Base-by-base conservation (phyloP, 345 rosid genomes). In the Pelargonium nanum region DNA sequence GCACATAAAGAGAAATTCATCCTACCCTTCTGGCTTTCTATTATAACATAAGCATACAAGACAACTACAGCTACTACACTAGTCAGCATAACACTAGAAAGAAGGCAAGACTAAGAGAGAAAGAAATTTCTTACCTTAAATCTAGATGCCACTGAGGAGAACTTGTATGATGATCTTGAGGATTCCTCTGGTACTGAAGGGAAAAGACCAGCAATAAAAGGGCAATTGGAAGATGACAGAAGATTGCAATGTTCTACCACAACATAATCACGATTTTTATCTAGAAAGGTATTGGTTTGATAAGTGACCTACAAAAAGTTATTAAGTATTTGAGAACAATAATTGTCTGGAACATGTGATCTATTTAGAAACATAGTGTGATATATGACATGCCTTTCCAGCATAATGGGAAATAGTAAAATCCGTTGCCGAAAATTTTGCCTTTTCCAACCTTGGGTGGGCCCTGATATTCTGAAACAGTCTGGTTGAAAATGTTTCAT, bases 181-280 rank as follows among this genome's bases (percentile, higher is more conserved):
- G 90, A 78, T 67, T 87, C 96, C 81, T 85, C 91, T 0, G 81
- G 82, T 19, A 68, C 68, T 45, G 75, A 63, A 71, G 91, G 78
- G 76, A 87, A 89, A 73, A 89, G 91, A 63, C 88, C 83, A 78
- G 94, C 80, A 61, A 89, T 81, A 53, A 93, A 89, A 57, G 83
- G 68, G 75, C 96, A 85, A 63, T 77, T 80, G 63, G 99, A 93
- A 70, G 96, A 93, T 72, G 88, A 88, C 75, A 89, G 63, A 60
- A 93, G 81, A 81, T 79, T 89, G 79, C 94, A 78, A 71, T 93
- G 99, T 60, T 93, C 99, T 26, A 89, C 87, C 77, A 93, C 91
- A 53, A 87, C 78, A 69, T 93, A 93, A 73, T 93, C 99, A 60
- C 99, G 97, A 69, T 93, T 93, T 81, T 93, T 93, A 55, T 93